These are phyloP conservation scores for Penstemon davidsonii DNA, from an alignment of 257 asterid genomes.

Conservation along the genomic window DNA sequence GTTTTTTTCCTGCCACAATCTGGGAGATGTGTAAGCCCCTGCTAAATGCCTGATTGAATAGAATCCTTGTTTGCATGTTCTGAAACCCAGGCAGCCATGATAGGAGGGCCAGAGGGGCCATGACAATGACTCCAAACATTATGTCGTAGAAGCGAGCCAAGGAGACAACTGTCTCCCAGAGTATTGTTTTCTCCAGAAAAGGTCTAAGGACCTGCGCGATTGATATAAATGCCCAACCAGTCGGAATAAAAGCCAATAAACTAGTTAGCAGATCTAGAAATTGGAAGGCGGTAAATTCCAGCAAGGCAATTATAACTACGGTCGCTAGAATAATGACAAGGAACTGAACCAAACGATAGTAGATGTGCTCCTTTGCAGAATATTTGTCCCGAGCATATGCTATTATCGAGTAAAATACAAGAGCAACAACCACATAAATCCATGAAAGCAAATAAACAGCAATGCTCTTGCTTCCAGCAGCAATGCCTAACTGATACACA, in stretches of 20 bases:
- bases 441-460: conserved; percentile 90
- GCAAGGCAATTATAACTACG: conserved; percentile 61
- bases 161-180: conserved; percentile 82
- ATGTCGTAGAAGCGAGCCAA: conserved; percentile 84
- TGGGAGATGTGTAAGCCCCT: conserved; percentile 96
- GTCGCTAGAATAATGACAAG: conserved; percentile 63
- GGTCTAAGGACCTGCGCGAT: conserved; percentile 86
- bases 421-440: conserved; percentile 75
- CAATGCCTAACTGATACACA: conserved; percentile 86
- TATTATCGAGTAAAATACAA: conserved; percentile 54
- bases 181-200: conserved; percentile 52
- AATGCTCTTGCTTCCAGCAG: conserved; percentile 79
- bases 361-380: conserved; percentile 92
- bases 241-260: conserved; percentile 86
- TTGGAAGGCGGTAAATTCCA: conserved; percentile 66
- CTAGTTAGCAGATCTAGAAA: conserved; percentile 82
- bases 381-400: conserved; percentile 84
- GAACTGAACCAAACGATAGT: conserved; percentile 98
- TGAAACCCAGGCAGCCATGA: conserved; percentile 99
- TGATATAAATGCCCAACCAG: conserved; percentile 90
- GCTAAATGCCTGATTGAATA: conserved; percentile 94
- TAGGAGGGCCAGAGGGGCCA: conserved; percentile 81
- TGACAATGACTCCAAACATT: conserved; percentile 87
- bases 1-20: conserved; percentile 81
- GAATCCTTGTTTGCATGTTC: conserved; percentile 97